Evolutionary conservation across 73 alveolate genomes (phyloP).

Genomic region (Paramecium primaurelia): DNA sequence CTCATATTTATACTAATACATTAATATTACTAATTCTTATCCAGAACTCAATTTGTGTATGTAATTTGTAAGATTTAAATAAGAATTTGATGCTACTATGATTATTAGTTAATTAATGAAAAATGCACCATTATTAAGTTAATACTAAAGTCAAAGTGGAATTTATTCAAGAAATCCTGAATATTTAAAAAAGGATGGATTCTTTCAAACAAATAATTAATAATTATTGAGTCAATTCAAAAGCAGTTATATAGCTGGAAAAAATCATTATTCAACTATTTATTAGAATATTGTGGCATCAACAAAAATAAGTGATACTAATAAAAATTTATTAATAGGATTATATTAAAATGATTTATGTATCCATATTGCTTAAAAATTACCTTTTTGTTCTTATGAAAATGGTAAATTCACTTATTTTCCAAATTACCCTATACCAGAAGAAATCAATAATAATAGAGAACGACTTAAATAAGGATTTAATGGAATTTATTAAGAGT

Average conservation of each 20-base stretch:
- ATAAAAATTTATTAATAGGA: not conserved
- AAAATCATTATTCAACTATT: not conserved
- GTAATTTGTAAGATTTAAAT: not conserved
- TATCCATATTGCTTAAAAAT: not conserved
- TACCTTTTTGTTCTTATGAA: constrained; percentile 6
- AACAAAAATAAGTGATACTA: not conserved
- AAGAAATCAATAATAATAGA: not conserved
- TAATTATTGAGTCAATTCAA: not conserved
- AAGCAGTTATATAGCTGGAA: not conserved
- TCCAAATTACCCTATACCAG: not conserved
- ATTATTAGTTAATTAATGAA: not conserved
- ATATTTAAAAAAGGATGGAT: not conserved
- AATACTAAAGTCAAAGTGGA: not conserved
- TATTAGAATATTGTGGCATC: not conserved
- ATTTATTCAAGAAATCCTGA: not conserved
- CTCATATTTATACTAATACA: not conserved
- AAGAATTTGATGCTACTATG: not conserved
- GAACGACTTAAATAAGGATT: not conserved
- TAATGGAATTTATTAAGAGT: constrained; percentile 7
- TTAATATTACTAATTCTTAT: not conserved
- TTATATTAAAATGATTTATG: not conserved
- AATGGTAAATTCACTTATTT: not conserved
- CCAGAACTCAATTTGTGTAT: not conserved
- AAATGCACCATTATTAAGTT: not conserved
- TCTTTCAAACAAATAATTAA: not conserved